A percentile compares a stretch with the other conserved stretches of the same genome.
These are phyloP conservation scores for Aspergillus cavernicola DNA, from an alignment of 495 filamentous ascomycete genomes.

Conservation along the genomic window DNA sequence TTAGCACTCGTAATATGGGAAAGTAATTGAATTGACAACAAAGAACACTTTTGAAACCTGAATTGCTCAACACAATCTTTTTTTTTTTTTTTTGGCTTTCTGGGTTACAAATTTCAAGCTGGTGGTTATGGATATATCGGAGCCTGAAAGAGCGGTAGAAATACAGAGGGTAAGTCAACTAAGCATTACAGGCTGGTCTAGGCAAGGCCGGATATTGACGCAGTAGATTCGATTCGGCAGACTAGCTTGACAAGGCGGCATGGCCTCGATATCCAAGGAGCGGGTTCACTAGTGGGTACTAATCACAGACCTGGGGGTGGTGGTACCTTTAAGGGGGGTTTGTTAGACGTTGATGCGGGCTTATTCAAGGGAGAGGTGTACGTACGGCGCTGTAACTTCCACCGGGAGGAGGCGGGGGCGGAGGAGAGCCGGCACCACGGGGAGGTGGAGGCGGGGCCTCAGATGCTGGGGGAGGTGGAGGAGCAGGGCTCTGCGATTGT, in stretches of 20 bases:
- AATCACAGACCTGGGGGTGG: conserved; percentile 49
- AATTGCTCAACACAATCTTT: not conserved
- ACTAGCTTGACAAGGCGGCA: not conserved
- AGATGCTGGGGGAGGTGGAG: conserved; percentile 57
- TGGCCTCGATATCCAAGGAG: conserved; percentile 9
- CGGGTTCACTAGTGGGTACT: not conserved
- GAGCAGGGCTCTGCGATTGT: conserved; percentile 44
- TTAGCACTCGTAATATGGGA: not conserved
- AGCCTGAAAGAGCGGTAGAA: not conserved
- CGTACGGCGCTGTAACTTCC: conserved; percentile 66
- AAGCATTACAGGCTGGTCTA: not conserved
- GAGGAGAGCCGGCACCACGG: conserved; percentile 62
- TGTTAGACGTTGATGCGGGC: not conserved
- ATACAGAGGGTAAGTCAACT: conserved; percentile 4
- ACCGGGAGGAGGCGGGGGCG: conserved; percentile 55
- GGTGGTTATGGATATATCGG: not conserved
- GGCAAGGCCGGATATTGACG: not conserved
- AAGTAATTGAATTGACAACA: not conserved
- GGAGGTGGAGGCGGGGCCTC: conserved; percentile 63
- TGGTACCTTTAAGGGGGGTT: conserved; percentile 34
- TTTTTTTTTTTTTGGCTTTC: not conserved
- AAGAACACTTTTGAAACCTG: not conserved
- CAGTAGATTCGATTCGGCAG: not conserved
- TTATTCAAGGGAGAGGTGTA: not conserved
- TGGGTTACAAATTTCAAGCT: not conserved